Evolutionary conservation across 306 rosid species (phyloP).

Genomic region (Cucurbita ficifolia): DNA sequence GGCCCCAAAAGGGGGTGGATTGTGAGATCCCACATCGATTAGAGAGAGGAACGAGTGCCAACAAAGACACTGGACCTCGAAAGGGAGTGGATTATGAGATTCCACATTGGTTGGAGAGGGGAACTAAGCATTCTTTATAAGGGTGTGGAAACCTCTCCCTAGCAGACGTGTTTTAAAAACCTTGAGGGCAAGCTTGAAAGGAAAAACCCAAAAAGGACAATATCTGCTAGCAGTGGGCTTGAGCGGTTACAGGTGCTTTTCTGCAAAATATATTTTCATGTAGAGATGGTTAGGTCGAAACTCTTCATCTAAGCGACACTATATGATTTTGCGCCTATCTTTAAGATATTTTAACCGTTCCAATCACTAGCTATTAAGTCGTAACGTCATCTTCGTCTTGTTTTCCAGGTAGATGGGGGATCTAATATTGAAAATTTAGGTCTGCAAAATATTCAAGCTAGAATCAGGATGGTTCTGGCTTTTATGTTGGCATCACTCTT

Average conservation of each 20-base stretch:
- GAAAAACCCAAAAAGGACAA: no score
- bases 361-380: neutral
- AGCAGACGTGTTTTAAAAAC: no score
- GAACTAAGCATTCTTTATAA: no score
- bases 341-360: neutral
- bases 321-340: neutral
- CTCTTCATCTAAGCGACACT: neutral
- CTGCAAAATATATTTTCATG: neutral
- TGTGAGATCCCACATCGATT: no score
- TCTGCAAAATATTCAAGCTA: slow-evolving; percentile 89
- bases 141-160: no score
- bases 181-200: no score
- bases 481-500: slow-evolving; percentile 90
- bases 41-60: no score
- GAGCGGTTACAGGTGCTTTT: neutral
- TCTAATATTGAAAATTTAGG: slow-evolving; percentile 73
- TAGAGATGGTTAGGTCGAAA: neutral
- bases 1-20: no score
- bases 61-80: no score
- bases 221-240: no score
- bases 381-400: neutral
- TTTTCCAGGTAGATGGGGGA: slow-evolving; percentile 74
- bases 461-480: slow-evolving; percentile 92
- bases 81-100: no score
- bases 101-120: no score